Conservation (phyloP, 2,329 filamentous ascomycete species). For the Phyllosticta capitalensis region DNA sequence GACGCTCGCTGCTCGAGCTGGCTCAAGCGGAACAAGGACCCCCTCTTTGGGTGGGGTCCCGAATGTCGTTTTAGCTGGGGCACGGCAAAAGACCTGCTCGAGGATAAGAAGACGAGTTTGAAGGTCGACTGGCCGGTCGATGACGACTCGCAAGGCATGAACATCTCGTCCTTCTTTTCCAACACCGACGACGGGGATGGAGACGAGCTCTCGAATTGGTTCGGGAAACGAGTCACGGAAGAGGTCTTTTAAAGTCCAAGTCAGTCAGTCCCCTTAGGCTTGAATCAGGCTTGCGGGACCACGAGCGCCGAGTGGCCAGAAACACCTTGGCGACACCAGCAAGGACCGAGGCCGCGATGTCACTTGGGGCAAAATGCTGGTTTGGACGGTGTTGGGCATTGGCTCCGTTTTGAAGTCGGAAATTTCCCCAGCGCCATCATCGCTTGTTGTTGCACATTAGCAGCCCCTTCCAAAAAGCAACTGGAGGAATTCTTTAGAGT, state of each 20-base stretch:
- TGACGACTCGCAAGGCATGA: slow-evolving; percentile 54
- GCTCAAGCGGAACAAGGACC: slow-evolving; percentile 81
- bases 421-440: no score
- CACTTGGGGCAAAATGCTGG: no score
- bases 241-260: slow-evolving; percentile 56
- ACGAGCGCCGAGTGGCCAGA: not conserved
- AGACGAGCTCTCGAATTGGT: slow-evolving; percentile 72
- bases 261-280: not conserved
- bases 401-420: no score
- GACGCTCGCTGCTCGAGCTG: slow-evolving; percentile 72
- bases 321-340: not conserved
- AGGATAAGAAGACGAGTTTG: slow-evolving; percentile 52
- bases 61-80: slow-evolving; percentile 96
- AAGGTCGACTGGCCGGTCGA: slow-evolving; percentile 82
- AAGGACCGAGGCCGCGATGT: no score
- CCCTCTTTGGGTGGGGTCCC: slow-evolving; percentile 86
- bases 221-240: slow-evolving; percentile 60
- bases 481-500: no score
- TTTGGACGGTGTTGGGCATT: no score
- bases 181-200: slow-evolving; percentile 38
- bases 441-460: no score
- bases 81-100: slow-evolving; percentile 86
- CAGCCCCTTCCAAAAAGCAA: no score
- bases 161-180: slow-evolving; percentile 68
- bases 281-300: not conserved